Evolutionary conservation across 2,329 filamentous ascomycete species (phyloP), one percentile per base, ranked within the genome.

Genomic region (Endoconidiophora polonica): DNA sequence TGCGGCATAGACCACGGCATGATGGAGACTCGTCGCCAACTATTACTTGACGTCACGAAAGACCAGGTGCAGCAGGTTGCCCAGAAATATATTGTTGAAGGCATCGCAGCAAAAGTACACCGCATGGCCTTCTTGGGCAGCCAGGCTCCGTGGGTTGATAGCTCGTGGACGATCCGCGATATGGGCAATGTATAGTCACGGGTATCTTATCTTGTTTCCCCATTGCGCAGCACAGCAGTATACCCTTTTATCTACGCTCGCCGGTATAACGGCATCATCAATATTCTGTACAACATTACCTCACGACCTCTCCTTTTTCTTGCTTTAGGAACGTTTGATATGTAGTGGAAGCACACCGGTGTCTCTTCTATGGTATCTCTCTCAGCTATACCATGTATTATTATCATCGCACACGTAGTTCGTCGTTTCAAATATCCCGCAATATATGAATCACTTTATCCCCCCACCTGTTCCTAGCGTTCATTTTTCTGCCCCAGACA

Each of bases 1-100:
- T 83, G 79, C 26, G 87, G 87, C 10, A 74, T 98, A 36, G 86
- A 83, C 1, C 77, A 91, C 53, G 83, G 86, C 58, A 94, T 96
- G 87, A 81, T 83, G 60, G 87, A 95, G 66, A 74, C 69, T 58
- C 79, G 86, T 62, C 74, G 91, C 57, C 84, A 91, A 64, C 79
- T 83, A 60, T 71, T 98, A 52, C 72, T 98, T 3, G 90, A 95
- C 62, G 88, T 95, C 38, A 85, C 76, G 2, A 79, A 78, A 54
- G 76, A 82, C 55, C 81, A 94, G 58, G 83, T 98, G 7, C 79
- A 80, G 54, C 72, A 80, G 40, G 88, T 80, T 10, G 91, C 91
- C 0, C 81, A 94, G 58, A 76, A 78, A 58, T 94, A 87, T 62
- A 69, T 94, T 12, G 80, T 93, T 24, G 76, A 86, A 43, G 71